Evolutionary conservation across 305 asterid species (phyloP), one percentile per base, ranked within the genome.

Genomic region (Fraxinus xanthoxyloides): DNA sequence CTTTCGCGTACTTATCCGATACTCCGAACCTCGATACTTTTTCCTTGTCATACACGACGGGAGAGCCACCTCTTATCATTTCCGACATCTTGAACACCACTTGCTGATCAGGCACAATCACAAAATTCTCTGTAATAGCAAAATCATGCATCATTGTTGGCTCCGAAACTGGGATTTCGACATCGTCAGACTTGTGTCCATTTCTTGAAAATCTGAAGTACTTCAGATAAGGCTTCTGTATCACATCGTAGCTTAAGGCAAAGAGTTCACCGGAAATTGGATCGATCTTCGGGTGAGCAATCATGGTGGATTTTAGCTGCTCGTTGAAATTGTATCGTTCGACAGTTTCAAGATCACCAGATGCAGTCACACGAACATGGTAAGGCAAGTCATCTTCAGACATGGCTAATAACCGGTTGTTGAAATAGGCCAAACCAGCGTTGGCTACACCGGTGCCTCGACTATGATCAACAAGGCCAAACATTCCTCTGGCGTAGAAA

Each of bases 81-180:
- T 95, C 97, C 67, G 95, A 83, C 91, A 95, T 86, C 90, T 90
- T 92, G 90, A 95, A 95, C 76, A 95, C 97, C 69, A 95, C 98
- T 51, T 95, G 98, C 79, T 95, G 98, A 79, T 95, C 98, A 4
- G 98, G 98, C 12, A 95, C 84, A 15, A 95, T 81, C 23, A 92
- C 98, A 69, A 84, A 88, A 0, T 87, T 93, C 85, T 95, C 94
- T 0, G 98, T 95, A 28, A 95, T 90, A 4, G 98, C 98, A 74
- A 95, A 95, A 83, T 95, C 98, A 59, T 95, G 98, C 93, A 95
- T 95, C 98, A 95, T 95, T 48, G 98, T 95, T 1, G 98, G 97
- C 73, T 88, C 93, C 0, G 92, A 76, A 12, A 95, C 92, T 0
- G 98, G 97, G 82, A 95, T 95, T 56, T 91, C 98, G 2, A 95